Evolutionary conservation across 306 rosid species (phyloP).

Genomic region (Inga leiocalycina): DNA sequence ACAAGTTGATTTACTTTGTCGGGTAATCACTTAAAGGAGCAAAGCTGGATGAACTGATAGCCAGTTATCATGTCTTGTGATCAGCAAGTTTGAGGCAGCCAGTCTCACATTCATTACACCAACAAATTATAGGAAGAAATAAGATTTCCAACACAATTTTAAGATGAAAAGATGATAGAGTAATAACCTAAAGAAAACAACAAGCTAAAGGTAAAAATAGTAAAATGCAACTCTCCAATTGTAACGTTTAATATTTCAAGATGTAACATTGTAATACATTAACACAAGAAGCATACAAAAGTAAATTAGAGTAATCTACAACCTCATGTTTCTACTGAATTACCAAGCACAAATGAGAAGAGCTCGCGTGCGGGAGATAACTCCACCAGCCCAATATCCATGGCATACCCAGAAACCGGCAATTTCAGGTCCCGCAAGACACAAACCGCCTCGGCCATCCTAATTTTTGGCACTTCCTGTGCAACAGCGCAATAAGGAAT

Average conservation of each 20-base stretch:
- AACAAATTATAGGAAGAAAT: slow-evolving; percentile 17
- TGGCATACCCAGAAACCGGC: slow-evolving; percentile 89
- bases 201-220: slow-evolving; percentile 16
- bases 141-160: slow-evolving; percentile 16
- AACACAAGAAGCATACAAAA: slow-evolving; percentile 4
- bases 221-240: slow-evolving; percentile 18
- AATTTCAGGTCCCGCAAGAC: slow-evolving; percentile 79
- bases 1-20: slow-evolving; percentile 5
- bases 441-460: slow-evolving; percentile 81
- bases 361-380: slow-evolving; percentile 82
- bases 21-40: neutral
- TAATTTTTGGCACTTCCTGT: slow-evolving; percentile 61
- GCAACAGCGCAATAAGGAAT: slow-evolving; percentile 85
- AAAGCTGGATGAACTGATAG: slow-evolving; percentile 14
- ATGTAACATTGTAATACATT: neutral
- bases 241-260: neutral
- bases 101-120: slow-evolving; percentile 16
- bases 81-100: slow-evolving; percentile 1
- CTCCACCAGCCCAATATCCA: slow-evolving; percentile 80
- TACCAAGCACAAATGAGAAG: slow-evolving; percentile 84
- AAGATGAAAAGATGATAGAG: neutral
- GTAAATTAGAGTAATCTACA: slow-evolving; percentile 23
- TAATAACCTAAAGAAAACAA: slow-evolving; percentile 3
- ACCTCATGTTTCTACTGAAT: slow-evolving; percentile 54
- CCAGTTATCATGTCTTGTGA: neutral